phyloP scores from a whole-genome alignment of 2,329 filamentous ascomycete species.

The Calonectria fujianensis region DNA sequence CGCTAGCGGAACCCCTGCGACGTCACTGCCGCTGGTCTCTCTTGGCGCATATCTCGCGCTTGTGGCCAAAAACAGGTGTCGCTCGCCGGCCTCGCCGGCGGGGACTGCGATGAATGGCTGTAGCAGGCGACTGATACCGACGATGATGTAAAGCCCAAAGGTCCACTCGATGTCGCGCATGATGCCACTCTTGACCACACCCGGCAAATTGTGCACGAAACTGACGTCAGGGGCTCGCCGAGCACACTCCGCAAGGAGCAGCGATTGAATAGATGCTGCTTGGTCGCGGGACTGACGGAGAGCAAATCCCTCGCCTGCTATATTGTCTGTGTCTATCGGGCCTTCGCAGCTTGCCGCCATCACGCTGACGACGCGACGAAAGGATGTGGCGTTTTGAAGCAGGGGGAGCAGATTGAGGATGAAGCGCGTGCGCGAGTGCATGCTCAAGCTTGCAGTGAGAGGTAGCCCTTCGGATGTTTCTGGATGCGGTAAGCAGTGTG shows the following conservation, averaged over 20 bases:
- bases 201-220: slow-evolving; percentile 18
- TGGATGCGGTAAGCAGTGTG: background rate
- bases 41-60: background rate
- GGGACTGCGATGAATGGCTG: slow-evolving; percentile 7
- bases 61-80: slow-evolving; percentile 21
- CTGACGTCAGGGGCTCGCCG: background rate
- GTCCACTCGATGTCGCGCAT: slow-evolving; percentile 21
- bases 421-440: slow-evolving; percentile 16
- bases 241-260: background rate
- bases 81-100: background rate
- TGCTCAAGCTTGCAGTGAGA: background rate
- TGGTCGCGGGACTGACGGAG: slow-evolving; percentile 16
- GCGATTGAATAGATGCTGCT: slow-evolving; percentile 10
- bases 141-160: slow-evolving; percentile 15
- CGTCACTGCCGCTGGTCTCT: background rate
- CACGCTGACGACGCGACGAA: slow-evolving; percentile 10
- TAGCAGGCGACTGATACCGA: slow-evolving; percentile 4
- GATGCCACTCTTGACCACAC: slow-evolving; percentile 19
- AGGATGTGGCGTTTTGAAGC: background rate
- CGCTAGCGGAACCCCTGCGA: background rate
- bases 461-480: slow-evolving; percentile 23
- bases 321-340: slow-evolving; percentile 8
- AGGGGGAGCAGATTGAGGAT: slow-evolving; percentile 18
- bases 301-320: background rate
- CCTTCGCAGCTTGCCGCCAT: slow-evolving; percentile 17